phyloP scores from a whole-genome alignment of 2,329 filamentous ascomycete genomes.

The Verruconis gallopava region DNA sequence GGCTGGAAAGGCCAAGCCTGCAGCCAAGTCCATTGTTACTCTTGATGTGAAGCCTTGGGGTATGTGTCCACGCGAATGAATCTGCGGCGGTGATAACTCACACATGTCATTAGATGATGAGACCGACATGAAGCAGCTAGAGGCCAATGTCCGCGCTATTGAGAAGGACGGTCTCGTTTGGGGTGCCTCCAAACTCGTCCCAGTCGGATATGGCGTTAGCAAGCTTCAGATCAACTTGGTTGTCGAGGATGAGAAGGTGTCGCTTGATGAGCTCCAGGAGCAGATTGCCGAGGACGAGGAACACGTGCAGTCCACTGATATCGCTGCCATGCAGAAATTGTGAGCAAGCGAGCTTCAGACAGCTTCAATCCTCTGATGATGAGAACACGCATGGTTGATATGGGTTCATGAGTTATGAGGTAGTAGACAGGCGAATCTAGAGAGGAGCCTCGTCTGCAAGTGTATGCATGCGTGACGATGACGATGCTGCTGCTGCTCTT shows the following conservation, averaged over 20 bases:
- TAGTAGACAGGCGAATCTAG: no score
- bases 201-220: slow-evolving; percentile 95
- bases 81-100: neutral
- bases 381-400: no score
- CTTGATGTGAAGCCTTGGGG: slow-evolving; percentile 98
- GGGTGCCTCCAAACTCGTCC: slow-evolving; percentile 80
- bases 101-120: slow-evolving; percentile 56
- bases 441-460: no score
- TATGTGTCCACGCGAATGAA: slow-evolving; percentile 38
- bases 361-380: no score
- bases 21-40: slow-evolving; percentile 92
- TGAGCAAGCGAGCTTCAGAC: no score
- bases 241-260: slow-evolving; percentile 93
- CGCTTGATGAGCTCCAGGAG: slow-evolving; percentile 73
- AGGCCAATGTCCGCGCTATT: slow-evolving; percentile 68
- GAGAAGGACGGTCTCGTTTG: slow-evolving; percentile 91
- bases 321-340: slow-evolving; percentile 86
- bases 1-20: slow-evolving; percentile 79
- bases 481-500: no score
- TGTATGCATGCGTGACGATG: no score
- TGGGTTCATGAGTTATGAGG: no score
- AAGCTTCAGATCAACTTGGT: slow-evolving; percentile 99
- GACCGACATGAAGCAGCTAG: slow-evolving; percentile 77
- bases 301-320: slow-evolving; percentile 86
- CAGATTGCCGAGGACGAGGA: slow-evolving; percentile 82